Evolutionary conservation across 257 asterid species (phyloP), one percentile per base, ranked within the genome.

Genomic region (Agastache rugosa): DNA sequence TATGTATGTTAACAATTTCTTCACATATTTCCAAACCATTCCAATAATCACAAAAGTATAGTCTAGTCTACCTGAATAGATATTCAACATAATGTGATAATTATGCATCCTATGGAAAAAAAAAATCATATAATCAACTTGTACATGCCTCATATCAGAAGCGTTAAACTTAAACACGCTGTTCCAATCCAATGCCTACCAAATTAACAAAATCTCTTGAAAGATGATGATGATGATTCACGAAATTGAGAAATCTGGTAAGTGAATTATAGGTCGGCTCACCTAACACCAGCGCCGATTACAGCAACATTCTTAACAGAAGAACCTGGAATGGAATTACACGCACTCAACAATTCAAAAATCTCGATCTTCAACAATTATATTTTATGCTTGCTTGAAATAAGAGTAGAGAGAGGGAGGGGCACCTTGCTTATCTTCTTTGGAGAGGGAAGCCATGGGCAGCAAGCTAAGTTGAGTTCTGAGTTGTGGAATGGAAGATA

Each of bases 231-330:
- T 15, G 50, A 19, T 37, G 79, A 64, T 16, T 22, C 47, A 29
- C 27, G 15, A 66, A 72, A 75, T 34, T 55, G 51, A 66, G 76
- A 62, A 63, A 72, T 72, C 23, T 6, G 50, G 76, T 37, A 12
- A 45, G 60, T 12, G 41, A 69, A 66, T 15, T 74, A 29, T 11
- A 19, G 58, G 27, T 60, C 3, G 22, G 60, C 82, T 39, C 65
- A 89, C 96, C 96, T 89, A 56, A 87, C 95, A 63, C 97, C 97
- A 69, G 97, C 97, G 65, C 97, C 97, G 59, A 91, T 84, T 74
- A 91, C 95, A 8, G 95, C 97, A 77, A 89, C 93, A 76, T 79
- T 85, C 75, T 79, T 83, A 75, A 75, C 77, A 71, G 86, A 25
- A 44, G 66, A 64, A 66, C 84, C 96, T 85, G 83, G 65, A 80